Conservation (phyloP, 2,329 filamentous ascomycete genomes). For the Fusarium austroafricanum region DNA sequence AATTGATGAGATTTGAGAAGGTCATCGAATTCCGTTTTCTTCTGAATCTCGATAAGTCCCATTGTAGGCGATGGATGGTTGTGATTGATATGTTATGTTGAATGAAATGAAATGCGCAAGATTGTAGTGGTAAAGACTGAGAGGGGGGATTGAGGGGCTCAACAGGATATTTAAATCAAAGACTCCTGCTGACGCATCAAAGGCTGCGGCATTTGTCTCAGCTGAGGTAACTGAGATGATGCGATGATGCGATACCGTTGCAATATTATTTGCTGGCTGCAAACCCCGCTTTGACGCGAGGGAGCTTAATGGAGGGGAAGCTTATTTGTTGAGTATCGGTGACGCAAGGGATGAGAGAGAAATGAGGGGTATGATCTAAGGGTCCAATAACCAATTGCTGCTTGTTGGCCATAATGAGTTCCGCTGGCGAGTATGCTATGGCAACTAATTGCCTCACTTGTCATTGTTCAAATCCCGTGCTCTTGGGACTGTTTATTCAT, state of each 20-base stretch:
- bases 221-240: not conserved
- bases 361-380: too few species aligned
- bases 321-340: not conserved
- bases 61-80: not conserved
- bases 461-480: too few species aligned
- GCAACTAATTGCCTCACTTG: too few species aligned
- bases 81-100: too few species aligned
- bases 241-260: too few species aligned
- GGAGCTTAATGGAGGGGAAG: not conserved
- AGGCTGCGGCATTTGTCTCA: not conserved
- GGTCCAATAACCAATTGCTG: too few species aligned
- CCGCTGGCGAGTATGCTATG: too few species aligned
- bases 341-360: not conserved
- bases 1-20: not conserved
- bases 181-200: not conserved
- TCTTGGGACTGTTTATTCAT: too few species aligned
- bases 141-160: not conserved
- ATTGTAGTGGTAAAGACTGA: not conserved
- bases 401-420: too few species aligned
- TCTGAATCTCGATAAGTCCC: not conserved
- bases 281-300: not conserved
- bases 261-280: not conserved
- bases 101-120: too few species aligned
- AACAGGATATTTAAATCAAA: not conserved
- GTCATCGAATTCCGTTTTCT: fast-evolving